phyloP scores from a whole-genome alignment of 176 grass and related monocot genomes.

The Urochloa ruziziensis region DNA sequence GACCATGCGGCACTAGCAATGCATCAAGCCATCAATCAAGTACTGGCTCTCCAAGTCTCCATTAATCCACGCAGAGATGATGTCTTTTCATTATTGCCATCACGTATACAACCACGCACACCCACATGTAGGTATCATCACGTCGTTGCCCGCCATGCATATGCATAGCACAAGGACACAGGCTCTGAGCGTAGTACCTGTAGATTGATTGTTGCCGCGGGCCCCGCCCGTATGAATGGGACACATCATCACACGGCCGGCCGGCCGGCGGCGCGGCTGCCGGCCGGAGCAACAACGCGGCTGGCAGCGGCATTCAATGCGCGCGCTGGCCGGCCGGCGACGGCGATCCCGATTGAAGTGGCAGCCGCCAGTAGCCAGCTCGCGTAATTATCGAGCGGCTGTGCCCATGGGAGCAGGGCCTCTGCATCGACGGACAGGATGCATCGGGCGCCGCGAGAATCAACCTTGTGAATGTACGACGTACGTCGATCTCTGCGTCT shows the following conservation, averaged over 20 bases:
- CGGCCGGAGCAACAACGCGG: background rate
- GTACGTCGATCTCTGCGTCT: background rate
- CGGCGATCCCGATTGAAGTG: constrained; percentile 16
- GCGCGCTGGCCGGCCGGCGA: background rate
- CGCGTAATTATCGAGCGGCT: background rate
- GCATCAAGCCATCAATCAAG: background rate
- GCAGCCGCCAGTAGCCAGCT: background rate
- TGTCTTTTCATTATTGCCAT: background rate
- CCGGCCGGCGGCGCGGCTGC: constrained; percentile 21
- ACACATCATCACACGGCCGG: background rate
- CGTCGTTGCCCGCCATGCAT: constrained; percentile 12
- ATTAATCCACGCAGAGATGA: too few relatives aligned
- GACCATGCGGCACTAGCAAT: background rate
- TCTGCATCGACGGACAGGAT: background rate
- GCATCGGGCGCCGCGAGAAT: background rate
- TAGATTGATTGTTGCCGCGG: constrained; percentile 13
- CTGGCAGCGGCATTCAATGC: constrained; percentile 1
- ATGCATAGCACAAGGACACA: background rate
- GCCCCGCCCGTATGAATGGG: background rate
- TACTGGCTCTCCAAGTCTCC: background rate
- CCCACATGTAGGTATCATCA: background rate
- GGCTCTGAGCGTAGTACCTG: constrained; percentile 4
- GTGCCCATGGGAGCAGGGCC: background rate
- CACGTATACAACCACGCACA: background rate
- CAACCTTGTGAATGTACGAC: background rate